Percentiles rank a stretch among this genome's conserved stretches.
phyloP scores from a whole-genome alignment of 257 asterid genomes.

The Avicennia marina region DNA sequence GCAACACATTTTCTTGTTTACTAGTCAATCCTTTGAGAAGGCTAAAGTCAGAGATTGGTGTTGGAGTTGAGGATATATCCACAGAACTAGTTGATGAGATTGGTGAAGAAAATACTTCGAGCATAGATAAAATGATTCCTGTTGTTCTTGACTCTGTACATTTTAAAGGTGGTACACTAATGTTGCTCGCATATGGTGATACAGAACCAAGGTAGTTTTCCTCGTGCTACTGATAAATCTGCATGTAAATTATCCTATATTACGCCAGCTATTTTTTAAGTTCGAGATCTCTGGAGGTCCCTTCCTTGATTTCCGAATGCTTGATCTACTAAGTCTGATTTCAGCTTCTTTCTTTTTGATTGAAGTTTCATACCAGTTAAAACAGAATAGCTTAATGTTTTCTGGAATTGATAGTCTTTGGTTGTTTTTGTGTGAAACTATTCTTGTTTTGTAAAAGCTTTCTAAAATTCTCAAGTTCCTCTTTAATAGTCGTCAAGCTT shows the following conservation, averaged over 20 bases:
- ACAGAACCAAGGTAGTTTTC: conserved; percentile 76
- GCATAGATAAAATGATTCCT: conserved; percentile 61
- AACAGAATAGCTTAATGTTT: conserved; percentile 1
- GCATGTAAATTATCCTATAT: conserved; percentile 10
- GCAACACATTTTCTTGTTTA: conserved; percentile 43
- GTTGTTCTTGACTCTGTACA: conserved; percentile 78
- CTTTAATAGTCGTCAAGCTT: background rate
- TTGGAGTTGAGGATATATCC: conserved; percentile 57
- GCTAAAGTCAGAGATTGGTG: conserved; percentile 63
- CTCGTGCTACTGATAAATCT: conserved; percentile 10
- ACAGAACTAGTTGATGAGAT: conserved; percentile 61
- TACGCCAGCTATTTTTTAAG: conserved; percentile 4
- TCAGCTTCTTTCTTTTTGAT: background rate
- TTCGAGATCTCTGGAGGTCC: background rate
- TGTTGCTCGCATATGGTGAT: conserved; percentile 97
- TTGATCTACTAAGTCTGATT: background rate
- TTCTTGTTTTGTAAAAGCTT: conserved; percentile 4
- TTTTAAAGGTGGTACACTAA: conserved; percentile 73
- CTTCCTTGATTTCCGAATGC: too few species aligned
- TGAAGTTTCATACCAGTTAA: background rate
- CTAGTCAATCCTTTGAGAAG: conserved; percentile 45
- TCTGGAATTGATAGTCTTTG: conserved; percentile 5
- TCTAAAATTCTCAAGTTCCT: background rate
- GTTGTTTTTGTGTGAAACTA: conserved; percentile 6
- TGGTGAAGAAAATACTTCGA: conserved; percentile 44